phyloP scores from a whole-genome alignment of 306 rosid species.

The Quercus agrifolia region DNA sequence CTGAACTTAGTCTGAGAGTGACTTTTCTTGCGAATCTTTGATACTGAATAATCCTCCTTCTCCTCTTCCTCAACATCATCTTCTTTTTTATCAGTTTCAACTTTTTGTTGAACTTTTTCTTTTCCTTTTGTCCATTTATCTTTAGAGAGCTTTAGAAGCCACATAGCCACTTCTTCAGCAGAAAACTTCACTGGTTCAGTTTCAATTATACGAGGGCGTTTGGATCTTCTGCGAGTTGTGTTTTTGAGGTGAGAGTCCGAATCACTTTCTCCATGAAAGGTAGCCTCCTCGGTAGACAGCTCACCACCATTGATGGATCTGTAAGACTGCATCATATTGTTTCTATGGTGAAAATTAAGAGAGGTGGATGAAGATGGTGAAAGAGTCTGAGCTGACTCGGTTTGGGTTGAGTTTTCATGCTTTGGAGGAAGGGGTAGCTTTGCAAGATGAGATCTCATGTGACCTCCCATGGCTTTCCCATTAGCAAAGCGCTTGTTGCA shows the following conservation, averaged over 20 bases:
- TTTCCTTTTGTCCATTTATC: slow-evolving; percentile 31
- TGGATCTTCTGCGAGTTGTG: slow-evolving; percentile 42
- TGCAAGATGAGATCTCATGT: slow-evolving; percentile 65
- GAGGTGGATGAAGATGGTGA: slow-evolving; percentile 13
- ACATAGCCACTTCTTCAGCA: slow-evolving; percentile 40
- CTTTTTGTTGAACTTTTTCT: neutral
- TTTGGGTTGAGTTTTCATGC: neutral
- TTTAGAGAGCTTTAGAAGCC: slow-evolving; percentile 35
- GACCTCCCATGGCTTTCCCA: slow-evolving; percentile 75
- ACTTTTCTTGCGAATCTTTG: neutral
- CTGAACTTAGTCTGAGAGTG: slow-evolving; percentile 12
- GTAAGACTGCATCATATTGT: neutral
- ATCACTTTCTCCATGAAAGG: slow-evolving; percentile 11
- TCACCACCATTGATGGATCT: slow-evolving; percentile 10
- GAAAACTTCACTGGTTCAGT: neutral
- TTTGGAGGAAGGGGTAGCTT: slow-evolving; percentile 41
- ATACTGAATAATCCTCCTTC: neutral
- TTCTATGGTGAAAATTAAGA: neutral
- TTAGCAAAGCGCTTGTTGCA: slow-evolving; percentile 42
- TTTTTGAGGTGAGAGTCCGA: slow-evolving; percentile 9
- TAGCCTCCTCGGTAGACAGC: neutral
- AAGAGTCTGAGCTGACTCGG: neutral
- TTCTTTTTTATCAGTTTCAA: neutral
- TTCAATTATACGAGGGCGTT: slow-evolving; percentile 18
- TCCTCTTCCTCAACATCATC: neutral